Base-by-base conservation (phyloP, 2,329 filamentous ascomycete genomes). In the Scytalidium lignicola region DNA sequence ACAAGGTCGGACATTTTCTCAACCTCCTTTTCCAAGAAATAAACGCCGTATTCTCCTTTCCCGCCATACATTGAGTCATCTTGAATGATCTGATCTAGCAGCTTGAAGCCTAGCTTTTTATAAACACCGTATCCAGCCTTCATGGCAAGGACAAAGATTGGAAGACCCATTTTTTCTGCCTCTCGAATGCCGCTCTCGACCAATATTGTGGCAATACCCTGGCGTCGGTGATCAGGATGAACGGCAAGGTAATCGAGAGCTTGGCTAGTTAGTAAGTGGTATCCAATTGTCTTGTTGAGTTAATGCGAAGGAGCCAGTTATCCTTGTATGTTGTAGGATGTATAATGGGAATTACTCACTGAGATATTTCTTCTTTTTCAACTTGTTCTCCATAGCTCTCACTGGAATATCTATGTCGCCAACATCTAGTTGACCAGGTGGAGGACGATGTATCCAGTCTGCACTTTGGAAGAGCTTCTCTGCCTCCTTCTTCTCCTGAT, bases 171-270 rank as follows among this genome's bases (percentile, higher is more conserved):
- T 48, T 58, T 55, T 41, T 55, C 50, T 12, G 62, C 62, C 44
- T 54, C 40, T 18, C 41, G 45, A 7, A 65, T 57, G 3, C 59
- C 63, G 15, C 50, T 60, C 45, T 60, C 29, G 5, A 64, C 56
- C 15, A 65, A 52, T 8, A 51, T 43, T 0, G 55, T 58, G 1
- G 49, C 62, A 26, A 65, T 51, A 7, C 63, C 62, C 28, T 62
- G 56, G 8, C 60, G 53, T 47, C 59, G 54, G 15, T 58, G 55
- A 3, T 64, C 59, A 1, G 62, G 62, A 44, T 63, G 59, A 5
- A 64, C 62, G 15, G 62, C 62, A 19, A 65, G 41, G 44, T 59
- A 64, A 9, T 63, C 61, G 5, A 65, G 57, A 6, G 43, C 59
- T 62, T 19, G 10, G 10, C 9, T 19, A 51, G 50, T 54, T 29